Percentiles rank a stretch among this genome's conserved stretches.
These are phyloP conservation scores for Trichomonas vaginalis DNA, from an alignment of 208 protist genomes.

Conservation along the genomic window DNA sequence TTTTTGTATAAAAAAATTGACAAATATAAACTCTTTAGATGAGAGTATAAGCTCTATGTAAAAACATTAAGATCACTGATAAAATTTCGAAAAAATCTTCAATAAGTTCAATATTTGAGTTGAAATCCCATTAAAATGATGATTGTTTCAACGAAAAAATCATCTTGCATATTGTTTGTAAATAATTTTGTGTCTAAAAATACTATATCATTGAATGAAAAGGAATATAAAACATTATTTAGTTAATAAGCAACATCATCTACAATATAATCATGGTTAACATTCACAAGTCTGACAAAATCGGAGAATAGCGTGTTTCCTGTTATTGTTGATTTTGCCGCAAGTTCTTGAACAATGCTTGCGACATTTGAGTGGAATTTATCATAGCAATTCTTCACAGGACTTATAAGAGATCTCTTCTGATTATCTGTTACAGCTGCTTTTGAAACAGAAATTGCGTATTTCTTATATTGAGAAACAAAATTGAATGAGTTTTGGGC, in stretches of 20 bases:
- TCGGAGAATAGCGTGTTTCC: background rate
- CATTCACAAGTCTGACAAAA: background rate
- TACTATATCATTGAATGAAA: too few species aligned
- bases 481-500: background rate
- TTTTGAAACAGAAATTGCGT: background rate
- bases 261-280: background rate
- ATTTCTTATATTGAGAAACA: background rate
- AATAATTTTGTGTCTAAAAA: too few species aligned
- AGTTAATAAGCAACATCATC: background rate
- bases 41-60: too few species aligned
- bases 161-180: too few species aligned
- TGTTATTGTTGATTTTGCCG: background rate
- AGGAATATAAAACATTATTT: background rate
- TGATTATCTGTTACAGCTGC: too few species aligned
- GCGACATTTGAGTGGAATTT: background rate
- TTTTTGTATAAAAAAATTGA: too few species aligned
- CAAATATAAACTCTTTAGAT: too few species aligned
- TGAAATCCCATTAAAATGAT: too few species aligned
- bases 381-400: background rate
- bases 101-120: too few species aligned
- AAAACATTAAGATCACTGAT: too few species aligned
- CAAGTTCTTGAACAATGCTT: background rate
- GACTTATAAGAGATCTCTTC: background rate
- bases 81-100: too few species aligned
- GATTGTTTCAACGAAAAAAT: too few species aligned